Evolutionary conservation across 768 basidiomycete species (phyloP).

Genomic region (Hirschioporus abietinus): DNA sequence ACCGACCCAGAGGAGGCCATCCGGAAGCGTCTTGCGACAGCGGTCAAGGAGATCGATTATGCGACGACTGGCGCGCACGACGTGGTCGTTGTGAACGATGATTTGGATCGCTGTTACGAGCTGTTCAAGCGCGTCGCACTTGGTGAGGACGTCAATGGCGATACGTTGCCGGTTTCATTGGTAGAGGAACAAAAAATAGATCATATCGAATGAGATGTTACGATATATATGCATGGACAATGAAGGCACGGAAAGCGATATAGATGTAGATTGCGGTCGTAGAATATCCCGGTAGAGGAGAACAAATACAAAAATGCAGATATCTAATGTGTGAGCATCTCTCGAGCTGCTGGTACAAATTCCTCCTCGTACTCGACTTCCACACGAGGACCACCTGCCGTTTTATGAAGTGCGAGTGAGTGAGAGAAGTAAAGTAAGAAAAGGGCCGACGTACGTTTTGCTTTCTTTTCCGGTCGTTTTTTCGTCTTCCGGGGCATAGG

Average conservation of each 20-base stretch:
- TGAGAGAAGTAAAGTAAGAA: constrained; percentile 4
- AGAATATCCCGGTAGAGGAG: neutral
- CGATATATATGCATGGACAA: neutral
- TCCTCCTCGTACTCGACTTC: constrained; percentile 98
- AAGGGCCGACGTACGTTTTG: constrained; percentile 45
- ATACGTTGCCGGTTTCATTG: constrained; percentile 55
- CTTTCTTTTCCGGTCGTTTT: constrained; percentile 56
- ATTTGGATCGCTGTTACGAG: constrained; percentile 75
- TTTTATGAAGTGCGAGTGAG: constrained; percentile 4
- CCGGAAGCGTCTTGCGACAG: constrained; percentile 69
- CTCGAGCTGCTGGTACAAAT: constrained; percentile 10
- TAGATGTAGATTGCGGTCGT: neutral
- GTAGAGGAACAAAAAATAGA: neutral
- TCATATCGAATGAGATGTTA: neutral
- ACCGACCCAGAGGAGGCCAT: constrained; percentile 77
- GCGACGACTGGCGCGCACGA: constrained; percentile 76
- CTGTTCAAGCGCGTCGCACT: constrained; percentile 73
- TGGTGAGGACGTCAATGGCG: constrained; percentile 56
- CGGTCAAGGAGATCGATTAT: constrained; percentile 76
- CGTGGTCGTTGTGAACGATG: constrained; percentile 85
- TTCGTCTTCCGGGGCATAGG: constrained; percentile 37
- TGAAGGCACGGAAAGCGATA: neutral
- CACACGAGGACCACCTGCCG: constrained; percentile 67
- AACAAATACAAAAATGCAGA: neutral
- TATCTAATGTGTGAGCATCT: neutral